These are phyloP conservation scores for Thraustotheca clavata DNA, from an alignment of 352 stramenopile genomes.

Conservation along the genomic window DNA sequence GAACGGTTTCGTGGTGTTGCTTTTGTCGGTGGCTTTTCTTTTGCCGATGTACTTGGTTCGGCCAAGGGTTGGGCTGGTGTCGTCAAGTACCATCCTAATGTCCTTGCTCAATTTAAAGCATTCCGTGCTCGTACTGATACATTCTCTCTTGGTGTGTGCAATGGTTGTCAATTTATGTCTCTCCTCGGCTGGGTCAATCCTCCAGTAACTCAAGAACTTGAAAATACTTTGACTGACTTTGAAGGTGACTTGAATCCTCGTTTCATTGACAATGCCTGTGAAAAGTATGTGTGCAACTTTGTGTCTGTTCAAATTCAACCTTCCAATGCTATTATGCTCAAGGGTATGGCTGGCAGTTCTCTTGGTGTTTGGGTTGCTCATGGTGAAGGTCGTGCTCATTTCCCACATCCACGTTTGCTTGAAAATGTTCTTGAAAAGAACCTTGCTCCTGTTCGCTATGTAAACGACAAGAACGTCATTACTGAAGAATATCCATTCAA, in stretches of 20 bases:
- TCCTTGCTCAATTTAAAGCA: constrained; percentile 94
- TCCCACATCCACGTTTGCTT: constrained; percentile 89
- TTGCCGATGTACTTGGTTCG: constrained; percentile 97
- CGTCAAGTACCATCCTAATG: constrained; percentile 95
- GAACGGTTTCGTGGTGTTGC: constrained; percentile 94
- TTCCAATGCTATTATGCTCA: constrained; percentile 95
- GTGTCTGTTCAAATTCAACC: constrained; percentile 93
- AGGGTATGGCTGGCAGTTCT: constrained; percentile 95
- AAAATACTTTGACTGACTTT: constrained; percentile 46
- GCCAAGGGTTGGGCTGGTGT: constrained; percentile 98
- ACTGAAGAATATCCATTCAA: constrained; percentile 99
- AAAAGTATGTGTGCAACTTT: constrained; percentile 96
- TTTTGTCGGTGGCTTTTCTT: constrained; percentile 99
- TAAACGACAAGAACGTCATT: constrained; percentile 91
- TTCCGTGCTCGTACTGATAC: constrained; percentile 95
- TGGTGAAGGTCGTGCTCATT: constrained; percentile 90
- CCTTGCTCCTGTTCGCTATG: constrained; percentile 94
- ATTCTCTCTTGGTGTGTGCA: constrained; percentile 99
- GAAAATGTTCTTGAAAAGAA: constrained; percentile 85
- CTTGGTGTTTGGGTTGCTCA: constrained; percentile 98
- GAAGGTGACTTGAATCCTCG: constrained; percentile 79
- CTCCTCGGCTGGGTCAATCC: constrained; percentile 95
- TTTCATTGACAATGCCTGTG: constrained; percentile 97
- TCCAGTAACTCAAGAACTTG: constrained; percentile 41
- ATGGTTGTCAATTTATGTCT: constrained; percentile 99